Evolutionary conservation across 1,284 basidiomycete genomes (phyloP), one percentile per base, ranked within the genome.

Genomic region (Farysia itapuensis): DNA sequence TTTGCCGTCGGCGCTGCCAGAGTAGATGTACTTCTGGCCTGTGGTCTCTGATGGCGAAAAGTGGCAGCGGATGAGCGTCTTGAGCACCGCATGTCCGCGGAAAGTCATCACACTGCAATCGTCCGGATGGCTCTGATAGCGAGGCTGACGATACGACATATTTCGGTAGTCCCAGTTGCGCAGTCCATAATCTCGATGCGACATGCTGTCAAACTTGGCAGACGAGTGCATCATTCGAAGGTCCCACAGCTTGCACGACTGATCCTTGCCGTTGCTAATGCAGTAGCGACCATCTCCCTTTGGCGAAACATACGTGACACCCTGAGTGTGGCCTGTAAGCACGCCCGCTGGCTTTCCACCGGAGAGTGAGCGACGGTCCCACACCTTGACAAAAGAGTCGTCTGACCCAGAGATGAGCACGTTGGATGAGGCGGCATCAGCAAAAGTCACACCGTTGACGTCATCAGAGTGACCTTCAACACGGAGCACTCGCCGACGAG

Each of bases 251-350:
- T 91, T 85, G 42, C 90, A 80, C 1, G 88, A 85, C 74, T 97
- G 94, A 74, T 98, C 95, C 78, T 98, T 98, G 36, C 91, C 91
- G 73, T 98, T 98, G n/a, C 89, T 93, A 26, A 97, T 86, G 43
- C 95, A 81, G 76, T 98, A 97, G 45, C 94, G 84, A 6, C 93
- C 94, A 70, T 98, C 95, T 11, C 90, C 79, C 42, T 79, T 79
- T 3, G 78, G 73, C 23, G 66, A 57, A 16, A 79, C 75, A 33
- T 68, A 79, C 7, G 75, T 77, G 36, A 77, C 63, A 13, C 74
- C 71, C 72, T 96, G 92, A 0, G 92, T 96, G 50, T 97, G 94
- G 0, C 95, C 94, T 18, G 91, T 86, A 2, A 98, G 82, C 0
- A 93, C 87, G 20, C 94, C 94, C 0, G 91, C 90, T 2, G 94